Evolutionary conservation across 116 monocot species (phyloP).

Genomic region (Posidonia oceanica): DNA sequence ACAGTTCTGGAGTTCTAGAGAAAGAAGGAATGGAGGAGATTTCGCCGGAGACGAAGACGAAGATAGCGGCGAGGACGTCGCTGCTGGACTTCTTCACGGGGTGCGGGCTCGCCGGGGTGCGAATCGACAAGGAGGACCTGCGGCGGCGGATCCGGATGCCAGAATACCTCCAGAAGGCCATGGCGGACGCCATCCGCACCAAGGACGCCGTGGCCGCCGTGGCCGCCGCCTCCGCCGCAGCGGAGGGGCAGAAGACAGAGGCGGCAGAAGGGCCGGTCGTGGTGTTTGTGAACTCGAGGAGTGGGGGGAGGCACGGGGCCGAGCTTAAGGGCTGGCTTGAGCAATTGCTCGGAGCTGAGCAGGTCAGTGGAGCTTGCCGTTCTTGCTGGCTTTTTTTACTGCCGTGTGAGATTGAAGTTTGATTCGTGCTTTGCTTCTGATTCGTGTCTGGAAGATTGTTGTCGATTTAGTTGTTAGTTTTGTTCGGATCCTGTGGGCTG

Average conservation of each 20-base stretch:
- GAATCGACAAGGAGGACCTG: conserved; percentile 60
- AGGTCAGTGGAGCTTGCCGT: conserved; percentile 20
- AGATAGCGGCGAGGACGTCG: conserved; percentile 25
- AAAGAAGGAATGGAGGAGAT: not conserved
- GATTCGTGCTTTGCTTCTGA: no score
- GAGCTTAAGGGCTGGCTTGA: conserved; percentile 50
- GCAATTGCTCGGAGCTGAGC: conserved; percentile 59
- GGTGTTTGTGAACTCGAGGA: conserved; percentile 70
- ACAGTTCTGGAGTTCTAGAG: not conserved
- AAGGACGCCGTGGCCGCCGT: conserved; percentile 19
- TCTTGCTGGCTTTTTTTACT: no score
- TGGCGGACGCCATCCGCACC: conserved; percentile 37
- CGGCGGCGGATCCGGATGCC: conserved; percentile 37
- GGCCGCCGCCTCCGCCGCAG: not conserved
- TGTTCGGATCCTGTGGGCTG: no score
- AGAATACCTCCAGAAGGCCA: conserved; percentile 32
- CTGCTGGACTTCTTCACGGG: conserved; percentile 32
- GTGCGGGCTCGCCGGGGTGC: conserved; percentile 33
- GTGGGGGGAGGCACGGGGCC: conserved; percentile 67
- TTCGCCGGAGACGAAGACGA: conserved; percentile 9
- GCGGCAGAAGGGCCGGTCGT: conserved; percentile 46
- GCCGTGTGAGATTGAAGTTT: no score
- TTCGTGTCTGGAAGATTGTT: no score
- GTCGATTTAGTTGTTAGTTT: no score
- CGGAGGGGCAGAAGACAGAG: conserved; percentile 2